phyloP scores from a whole-genome alignment of 441 rosid genomes.

The Lepidium campestre region DNA sequence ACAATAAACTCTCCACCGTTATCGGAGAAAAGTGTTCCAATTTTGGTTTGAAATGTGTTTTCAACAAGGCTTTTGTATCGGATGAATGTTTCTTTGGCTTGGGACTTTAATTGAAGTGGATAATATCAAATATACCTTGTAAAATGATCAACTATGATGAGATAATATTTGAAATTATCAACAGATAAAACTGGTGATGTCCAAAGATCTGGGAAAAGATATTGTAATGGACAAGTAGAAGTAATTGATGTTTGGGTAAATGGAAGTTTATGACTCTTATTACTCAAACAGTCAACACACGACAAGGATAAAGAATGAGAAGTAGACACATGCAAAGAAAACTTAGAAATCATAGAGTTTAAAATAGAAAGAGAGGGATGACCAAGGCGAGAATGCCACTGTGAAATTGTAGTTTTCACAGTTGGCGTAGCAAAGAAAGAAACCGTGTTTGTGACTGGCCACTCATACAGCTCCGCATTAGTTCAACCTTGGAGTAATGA shows the following conservation, averaged over 20 bases:
- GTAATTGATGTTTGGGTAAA: background rate
- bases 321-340: too few species aligned
- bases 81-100: background rate
- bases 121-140: background rate
- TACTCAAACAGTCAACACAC: background rate
- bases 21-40: fast-evolving
- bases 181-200: background rate
- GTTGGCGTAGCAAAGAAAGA: too few species aligned
- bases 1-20: background rate
- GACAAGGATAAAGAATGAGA: too few species aligned
- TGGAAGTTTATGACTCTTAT: background rate
- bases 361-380: too few species aligned
- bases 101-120: background rate
- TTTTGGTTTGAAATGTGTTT: background rate
- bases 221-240: background rate
- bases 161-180: background rate
- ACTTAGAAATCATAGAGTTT: too few species aligned
- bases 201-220: background rate
- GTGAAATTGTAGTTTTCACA: too few species aligned
- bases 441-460: too few species aligned
- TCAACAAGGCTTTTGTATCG: background rate
- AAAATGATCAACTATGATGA: background rate
- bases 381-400: too few species aligned
- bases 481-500: too few species aligned
- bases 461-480: too few species aligned